Conservation (phyloP, 306 rosid species). For the Quercus glauca region DNA sequence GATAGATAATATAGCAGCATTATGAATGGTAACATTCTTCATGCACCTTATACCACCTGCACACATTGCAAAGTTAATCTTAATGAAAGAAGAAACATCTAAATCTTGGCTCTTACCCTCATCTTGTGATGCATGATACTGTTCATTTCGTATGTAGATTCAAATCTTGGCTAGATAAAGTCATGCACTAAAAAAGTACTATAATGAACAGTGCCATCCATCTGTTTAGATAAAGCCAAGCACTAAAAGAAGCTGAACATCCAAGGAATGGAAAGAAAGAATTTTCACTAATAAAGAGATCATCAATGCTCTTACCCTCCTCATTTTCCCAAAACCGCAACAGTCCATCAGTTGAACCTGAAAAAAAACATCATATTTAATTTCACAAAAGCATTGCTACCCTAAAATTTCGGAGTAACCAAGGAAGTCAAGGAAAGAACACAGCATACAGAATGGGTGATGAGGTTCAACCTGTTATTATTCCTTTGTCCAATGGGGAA, state of each 20-base stretch:
- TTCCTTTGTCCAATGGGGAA: slow-evolving; percentile 87
- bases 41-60: slow-evolving; percentile 88
- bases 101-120: too few relatives aligned
- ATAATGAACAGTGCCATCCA: background rate
- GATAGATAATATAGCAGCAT: slow-evolving; percentile 76
- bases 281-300: slow-evolving; percentile 10
- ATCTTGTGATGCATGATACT: too few relatives aligned
- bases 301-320: slow-evolving; percentile 60
- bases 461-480: slow-evolving; percentile 60
- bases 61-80: background rate
- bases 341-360: slow-evolving; percentile 96
- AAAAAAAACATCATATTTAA: slow-evolving; percentile 31
- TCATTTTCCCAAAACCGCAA: slow-evolving; percentile 97
- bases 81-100: slow-evolving; percentile 12
- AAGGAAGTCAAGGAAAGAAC: background rate
- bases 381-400: background rate
- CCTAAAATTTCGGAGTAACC: background rate
- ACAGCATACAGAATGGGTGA: slow-evolving; percentile 15
- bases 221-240: background rate
- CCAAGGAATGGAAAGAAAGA: slow-evolving; percentile 20
- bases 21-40: slow-evolving; percentile 87
- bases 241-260: slow-evolving; percentile 6
- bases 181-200: too few relatives aligned
- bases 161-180: too few relatives aligned
- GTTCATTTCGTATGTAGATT: too few relatives aligned